Percentiles rank a stretch among this genome's conserved stretches.
phyloP scores from a whole-genome alignment of 2,329 filamentous ascomycete species.

The Colletotrichum tabaci region DNA sequence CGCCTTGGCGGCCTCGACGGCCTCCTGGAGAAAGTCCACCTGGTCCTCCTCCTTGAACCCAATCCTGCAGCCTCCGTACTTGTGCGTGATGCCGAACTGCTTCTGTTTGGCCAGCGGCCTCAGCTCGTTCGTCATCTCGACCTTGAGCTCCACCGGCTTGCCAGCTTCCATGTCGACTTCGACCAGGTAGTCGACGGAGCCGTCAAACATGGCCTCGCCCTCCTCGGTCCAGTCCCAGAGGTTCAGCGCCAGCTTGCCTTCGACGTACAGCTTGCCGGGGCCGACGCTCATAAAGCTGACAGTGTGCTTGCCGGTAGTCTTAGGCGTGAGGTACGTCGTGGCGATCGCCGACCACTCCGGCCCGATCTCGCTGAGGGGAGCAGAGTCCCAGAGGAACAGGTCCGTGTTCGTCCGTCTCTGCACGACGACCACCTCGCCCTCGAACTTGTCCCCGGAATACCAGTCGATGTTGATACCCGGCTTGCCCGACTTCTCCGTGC shows the following conservation, averaged over 20 bases:
- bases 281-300: conserved; percentile 79
- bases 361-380: conserved; percentile 71
- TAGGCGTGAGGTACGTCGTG: conserved; percentile 72
- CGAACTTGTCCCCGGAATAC: conserved; percentile 74
- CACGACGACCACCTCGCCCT: conserved; percentile 68
- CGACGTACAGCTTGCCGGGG: conserved; percentile 72
- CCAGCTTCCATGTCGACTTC: conserved; percentile 72
- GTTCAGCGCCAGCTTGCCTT: conserved; percentile 73
- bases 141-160: conserved; percentile 72
- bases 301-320: conserved; percentile 73
- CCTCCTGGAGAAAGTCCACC: conserved; percentile 74
- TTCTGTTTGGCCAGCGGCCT: conserved; percentile 73
- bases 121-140: conserved; percentile 78
- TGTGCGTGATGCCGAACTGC: conserved; percentile 70
- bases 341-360: conserved; percentile 76
- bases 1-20: conserved; percentile 71
- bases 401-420: conserved; percentile 76
- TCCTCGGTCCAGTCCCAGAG: conserved; percentile 80
- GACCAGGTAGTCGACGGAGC: conserved; percentile 75
- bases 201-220: conserved; percentile 80
- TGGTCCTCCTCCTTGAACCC: conserved; percentile 79
- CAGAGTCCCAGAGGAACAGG: conserved; percentile 80
- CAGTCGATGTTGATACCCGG: conserved; percentile 76
- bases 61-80: conserved; percentile 80
- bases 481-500: conserved; percentile 69